These are phyloP conservation scores for Cercospora sesami DNA, from an alignment of 2,329 filamentous ascomycete species.

Conservation along the genomic window DNA sequence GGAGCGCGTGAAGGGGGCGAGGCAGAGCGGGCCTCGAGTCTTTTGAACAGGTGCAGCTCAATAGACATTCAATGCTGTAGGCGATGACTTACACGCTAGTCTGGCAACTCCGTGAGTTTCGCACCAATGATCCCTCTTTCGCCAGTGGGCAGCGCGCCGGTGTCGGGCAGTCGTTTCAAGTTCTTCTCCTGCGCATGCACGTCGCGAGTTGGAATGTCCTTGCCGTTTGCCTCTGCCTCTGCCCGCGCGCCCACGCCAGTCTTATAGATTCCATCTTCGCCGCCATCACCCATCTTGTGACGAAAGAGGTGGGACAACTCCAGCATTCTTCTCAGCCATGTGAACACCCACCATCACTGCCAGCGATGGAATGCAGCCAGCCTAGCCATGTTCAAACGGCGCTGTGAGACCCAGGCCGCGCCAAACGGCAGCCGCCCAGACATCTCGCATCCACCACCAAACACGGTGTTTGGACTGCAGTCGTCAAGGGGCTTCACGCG, in stretches of 20 bases:
- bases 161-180: constrained; percentile 16
- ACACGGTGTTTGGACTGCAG: constrained; percentile 8
- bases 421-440: constrained; percentile 14
- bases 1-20: constrained; percentile 9
- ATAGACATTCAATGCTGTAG: not conserved
- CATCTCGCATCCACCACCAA: not conserved
- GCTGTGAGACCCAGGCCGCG: constrained; percentile 20
- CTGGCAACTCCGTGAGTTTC: constrained; percentile 11
- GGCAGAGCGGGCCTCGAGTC: not conserved
- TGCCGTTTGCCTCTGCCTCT: constrained; percentile 1
- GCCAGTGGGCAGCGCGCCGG: not conserved
- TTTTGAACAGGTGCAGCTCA: not conserved
- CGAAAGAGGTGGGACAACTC: not conserved
- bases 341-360: constrained; percentile 20
- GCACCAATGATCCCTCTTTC: constrained; percentile 15
- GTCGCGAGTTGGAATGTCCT: constrained; percentile 4
- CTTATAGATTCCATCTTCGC: not conserved
- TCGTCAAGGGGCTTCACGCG: constrained; percentile 8
- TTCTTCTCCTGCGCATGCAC: constrained; percentile 16
- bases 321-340: constrained; percentile 28
- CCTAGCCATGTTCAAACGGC: constrained; percentile 12
- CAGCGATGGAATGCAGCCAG: constrained; percentile 25
- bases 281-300: not conserved
- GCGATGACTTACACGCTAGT: constrained; percentile 8
- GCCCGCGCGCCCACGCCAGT: not conserved